Base-by-base conservation (phyloP, 768 basidiomycete species). In the Serendipita indica region DNA sequence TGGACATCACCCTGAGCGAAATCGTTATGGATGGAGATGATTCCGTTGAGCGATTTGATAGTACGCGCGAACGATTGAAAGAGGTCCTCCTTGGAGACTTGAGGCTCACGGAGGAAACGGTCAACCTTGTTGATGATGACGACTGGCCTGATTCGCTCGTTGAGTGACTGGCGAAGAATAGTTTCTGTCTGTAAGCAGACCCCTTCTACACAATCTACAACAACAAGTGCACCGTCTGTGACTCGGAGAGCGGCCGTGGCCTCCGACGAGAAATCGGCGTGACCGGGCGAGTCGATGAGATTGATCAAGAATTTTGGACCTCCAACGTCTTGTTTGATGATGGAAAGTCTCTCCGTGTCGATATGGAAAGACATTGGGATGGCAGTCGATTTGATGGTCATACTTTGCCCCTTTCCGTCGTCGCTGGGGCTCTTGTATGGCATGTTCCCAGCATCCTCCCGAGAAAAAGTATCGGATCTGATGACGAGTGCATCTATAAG, bases 151-250 rank as follows among this genome's bases (percentile, higher is more conserved):
- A 99, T 98, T 72, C 96, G 92, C 77, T 99, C 96, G 39, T 84
- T 81, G 41, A 99, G 81, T 59, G 96, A 89, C 70, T 99, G 96
- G 65, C 96, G 91, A 60, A 99, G 81, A 60, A 99, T 96, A 14
- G 96, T 99, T 77, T 98, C 96, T 69, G 96, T 99, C 75, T 99
- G 96, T 39, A 98, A 96, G 72, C 94, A 99, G 69, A 98, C 96
- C 76, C 96, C 96, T 71, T 99, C 96, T 67, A 99, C 84, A 73
- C 92, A 96, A 73, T 99, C 96, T 68, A 99, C 96, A 71, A 99
- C 96, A 67, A 99, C 96, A 65, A 99, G 86, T 61, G 96, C 96
- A 78, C 94, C 96, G 64, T 99, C 96, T 63, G 96, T 99, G 68
- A 99, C 96, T 76, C 96, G 96, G 70, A 99, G 90, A 64, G 96